Conservation (phyloP, 2,329 filamentous ascomycete species). For the Capronia americana region DNA sequence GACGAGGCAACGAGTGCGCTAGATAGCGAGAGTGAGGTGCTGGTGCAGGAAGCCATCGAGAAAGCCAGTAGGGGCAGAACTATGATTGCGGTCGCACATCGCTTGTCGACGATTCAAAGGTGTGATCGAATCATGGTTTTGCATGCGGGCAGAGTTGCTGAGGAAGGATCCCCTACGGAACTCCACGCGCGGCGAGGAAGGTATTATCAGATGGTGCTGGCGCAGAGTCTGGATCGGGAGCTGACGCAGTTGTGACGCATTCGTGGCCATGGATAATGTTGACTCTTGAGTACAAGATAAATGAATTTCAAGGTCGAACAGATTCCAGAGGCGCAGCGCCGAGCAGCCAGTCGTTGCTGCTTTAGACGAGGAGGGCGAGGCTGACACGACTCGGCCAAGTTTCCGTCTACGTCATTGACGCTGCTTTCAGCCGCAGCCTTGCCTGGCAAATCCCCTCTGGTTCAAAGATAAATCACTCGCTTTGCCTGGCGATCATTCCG, state of each 20-base stretch:
- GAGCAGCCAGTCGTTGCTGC: not conserved
- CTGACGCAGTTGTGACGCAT: not conserved
- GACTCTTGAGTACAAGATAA: not conserved
- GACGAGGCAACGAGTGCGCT: conserved; percentile 80
- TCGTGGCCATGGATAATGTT: not conserved
- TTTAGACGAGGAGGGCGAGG: conserved; percentile 6
- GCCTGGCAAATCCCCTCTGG: conserved; percentile 6
- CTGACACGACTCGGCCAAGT: conserved; percentile 10
- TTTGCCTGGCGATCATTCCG: not conserved
- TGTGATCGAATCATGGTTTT: conserved; percentile 81
- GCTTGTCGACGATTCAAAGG: conserved; percentile 76
- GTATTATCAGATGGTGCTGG: conserved; percentile 58
- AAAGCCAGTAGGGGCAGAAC: conserved; percentile 64
- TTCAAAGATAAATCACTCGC: conserved; percentile 1
- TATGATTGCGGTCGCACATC: conserved; percentile 77
- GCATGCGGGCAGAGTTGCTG: conserved; percentile 67
- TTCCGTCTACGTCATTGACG: conserved; percentile 7
- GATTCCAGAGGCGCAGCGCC: not conserved
- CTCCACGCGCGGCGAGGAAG: conserved; percentile 57
- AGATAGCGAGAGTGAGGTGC: conserved; percentile 71
- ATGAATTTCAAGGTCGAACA: not conserved
- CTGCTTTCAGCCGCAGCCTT: conserved; percentile 13
- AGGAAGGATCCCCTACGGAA: conserved; percentile 65
- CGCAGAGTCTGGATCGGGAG: not conserved
- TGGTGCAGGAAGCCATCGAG: conserved; percentile 73